phyloP scores from a whole-genome alignment of 345 rosid genomes.

The Streptanthus diversifolius region DNA sequence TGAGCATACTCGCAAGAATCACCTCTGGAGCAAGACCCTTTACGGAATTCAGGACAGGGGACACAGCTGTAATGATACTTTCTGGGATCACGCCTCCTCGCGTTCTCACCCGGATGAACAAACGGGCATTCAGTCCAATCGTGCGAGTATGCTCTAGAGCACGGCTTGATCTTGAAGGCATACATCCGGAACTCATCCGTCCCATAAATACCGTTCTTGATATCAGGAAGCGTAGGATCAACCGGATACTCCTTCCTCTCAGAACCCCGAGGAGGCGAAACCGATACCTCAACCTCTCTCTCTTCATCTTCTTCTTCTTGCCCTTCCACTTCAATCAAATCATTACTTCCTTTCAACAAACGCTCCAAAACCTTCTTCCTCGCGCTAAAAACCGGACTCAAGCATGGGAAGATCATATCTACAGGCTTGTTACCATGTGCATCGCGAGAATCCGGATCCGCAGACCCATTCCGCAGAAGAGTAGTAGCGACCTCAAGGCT shows the following conservation, averaged over 20 bases:
- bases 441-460: conserved; percentile 56
- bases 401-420: conserved; percentile 47
- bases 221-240: conserved; percentile 82
- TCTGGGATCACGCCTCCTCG: conserved; percentile 89
- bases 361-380: conserved; percentile 57
- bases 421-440: conserved; percentile 56
- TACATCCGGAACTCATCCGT: conserved; percentile 95
- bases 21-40: conserved; percentile 80
- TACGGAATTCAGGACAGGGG: conserved; percentile 91
- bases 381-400: conserved; percentile 37
- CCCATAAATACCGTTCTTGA: conserved; percentile 73
- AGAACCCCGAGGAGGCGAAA: conserved; percentile 36
- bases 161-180: conserved; percentile 83
- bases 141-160: conserved; percentile 94
- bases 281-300: conserved; percentile 6
- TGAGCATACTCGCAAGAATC: conserved; percentile 91
- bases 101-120: conserved; percentile 97
- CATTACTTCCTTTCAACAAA: conserved; percentile 41
- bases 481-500: conserved; percentile 58
- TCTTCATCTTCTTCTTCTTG: conserved; percentile 25
- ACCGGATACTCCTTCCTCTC: conserved; percentile 87
- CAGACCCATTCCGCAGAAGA: conserved; percentile 60
- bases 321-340: conserved; percentile 36
- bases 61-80: conserved; percentile 89
- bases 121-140: conserved; percentile 98